phyloP scores from a whole-genome alignment of 2,329 filamentous ascomycete species.

The Aspergillus costaricaensis region DNA sequence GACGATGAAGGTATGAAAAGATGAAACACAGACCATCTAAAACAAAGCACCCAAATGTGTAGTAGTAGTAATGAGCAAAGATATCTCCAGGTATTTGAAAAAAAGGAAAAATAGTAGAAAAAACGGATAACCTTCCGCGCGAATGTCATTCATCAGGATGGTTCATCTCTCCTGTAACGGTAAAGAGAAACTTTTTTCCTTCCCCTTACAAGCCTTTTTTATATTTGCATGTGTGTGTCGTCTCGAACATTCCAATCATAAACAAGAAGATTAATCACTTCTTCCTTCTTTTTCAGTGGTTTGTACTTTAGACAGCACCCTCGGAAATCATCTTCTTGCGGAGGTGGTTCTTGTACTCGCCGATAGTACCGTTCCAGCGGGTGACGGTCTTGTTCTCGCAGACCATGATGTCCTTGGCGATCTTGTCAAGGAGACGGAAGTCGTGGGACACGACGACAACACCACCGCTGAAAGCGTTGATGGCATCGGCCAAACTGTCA shows the following conservation, averaged over 20 bases:
- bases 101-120: conserved; percentile 5
- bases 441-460: conserved; percentile 98
- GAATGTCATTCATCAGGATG: conserved; percentile 22
- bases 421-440: conserved; percentile 98
- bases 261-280: conserved; percentile 14
- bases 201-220: conserved; percentile 18
- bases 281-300: not conserved
- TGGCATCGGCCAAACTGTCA: conserved; percentile 94
- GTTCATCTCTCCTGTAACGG: conserved; percentile 24
- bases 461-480: conserved; percentile 94
- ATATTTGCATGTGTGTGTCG: conserved; percentile 22
- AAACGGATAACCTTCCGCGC: conserved; percentile 9
- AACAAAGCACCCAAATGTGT: conserved; percentile 18
- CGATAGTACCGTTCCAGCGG: conserved; percentile 85
- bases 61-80: conserved; percentile 20
- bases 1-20: conserved; percentile 22
- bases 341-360: conserved; percentile 96
- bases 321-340: conserved; percentile 96
- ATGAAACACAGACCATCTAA: conserved; percentile 24
- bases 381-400: conserved; percentile 97
- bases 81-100: conserved; percentile 22
- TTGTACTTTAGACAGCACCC: conserved; percentile 71
- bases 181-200: conserved; percentile 17
- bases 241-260: conserved; percentile 38
- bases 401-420: conserved; percentile 98